Percentiles rank a stretch among this genome's conserved stretches.
Evolutionary conservation across 169 alveolate genomes (phyloP).

Genomic region (Pseudocohnilembus persalinus): DNA sequence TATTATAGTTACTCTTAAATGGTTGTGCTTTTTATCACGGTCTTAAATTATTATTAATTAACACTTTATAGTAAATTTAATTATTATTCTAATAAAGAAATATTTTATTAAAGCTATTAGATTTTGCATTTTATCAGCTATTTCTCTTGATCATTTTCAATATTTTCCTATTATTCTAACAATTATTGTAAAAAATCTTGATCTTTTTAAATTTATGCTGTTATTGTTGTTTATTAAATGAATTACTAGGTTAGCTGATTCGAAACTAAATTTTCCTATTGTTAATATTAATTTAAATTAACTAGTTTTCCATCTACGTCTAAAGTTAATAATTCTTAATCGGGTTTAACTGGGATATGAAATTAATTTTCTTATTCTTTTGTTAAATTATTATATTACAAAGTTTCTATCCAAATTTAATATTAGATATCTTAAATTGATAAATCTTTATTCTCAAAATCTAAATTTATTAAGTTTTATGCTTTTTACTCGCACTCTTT

Average conservation of each 20-base stretch:
- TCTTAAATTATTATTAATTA: no score
- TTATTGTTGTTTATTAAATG: not conserved
- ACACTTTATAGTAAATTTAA: no score
- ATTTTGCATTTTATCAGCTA: not conserved
- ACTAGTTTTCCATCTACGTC: constrained; percentile 9
- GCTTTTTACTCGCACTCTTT: not conserved
- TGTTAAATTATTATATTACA: not conserved
- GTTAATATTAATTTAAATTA: not conserved
- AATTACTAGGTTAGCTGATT: no score
- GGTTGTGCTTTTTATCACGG: no score
- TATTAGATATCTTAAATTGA: constrained; percentile 6
- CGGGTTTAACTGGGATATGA: constrained; percentile 2
- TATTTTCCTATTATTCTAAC: not conserved
- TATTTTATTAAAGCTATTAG: not conserved
- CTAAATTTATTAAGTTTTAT: constrained; percentile 8
- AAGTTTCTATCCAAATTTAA: constrained; percentile 6
- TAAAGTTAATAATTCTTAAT: constrained; percentile 4
- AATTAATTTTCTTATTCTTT: not conserved
- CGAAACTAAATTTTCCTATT: no score
- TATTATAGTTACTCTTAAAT: no score
- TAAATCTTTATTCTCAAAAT: constrained; percentile 12
- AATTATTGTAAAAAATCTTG: no score
- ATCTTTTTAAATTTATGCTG: not conserved
- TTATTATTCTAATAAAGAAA: no score
- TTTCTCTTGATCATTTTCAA: not conserved